Percentiles rank a stretch among this genome's conserved stretches.
phyloP scores from a whole-genome alignment of 768 basidiomycete species.

The Hygrophorus pudorinus region DNA sequence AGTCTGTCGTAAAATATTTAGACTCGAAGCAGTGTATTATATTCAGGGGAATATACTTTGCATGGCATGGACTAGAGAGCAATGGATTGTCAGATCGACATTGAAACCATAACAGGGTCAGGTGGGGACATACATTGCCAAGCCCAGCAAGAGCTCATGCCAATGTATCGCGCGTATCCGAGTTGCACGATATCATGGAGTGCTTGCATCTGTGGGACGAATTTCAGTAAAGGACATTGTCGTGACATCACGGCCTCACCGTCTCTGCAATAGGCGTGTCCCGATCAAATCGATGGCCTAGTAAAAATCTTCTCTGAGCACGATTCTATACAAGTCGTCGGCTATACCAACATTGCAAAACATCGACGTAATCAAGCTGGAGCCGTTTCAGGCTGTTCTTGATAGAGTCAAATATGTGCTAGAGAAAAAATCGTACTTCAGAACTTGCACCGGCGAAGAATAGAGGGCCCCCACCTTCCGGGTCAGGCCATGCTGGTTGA shows the following conservation, averaged over 20 bases:
- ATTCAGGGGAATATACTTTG: conserved; percentile 6
- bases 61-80: conserved; percentile 10
- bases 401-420: conserved; percentile 47
- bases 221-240: background rate
- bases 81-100: background rate
- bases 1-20: conserved; percentile 15
- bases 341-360: conserved; percentile 36
- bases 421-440: conserved; percentile 12
- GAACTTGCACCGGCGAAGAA: background rate
- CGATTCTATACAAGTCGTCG: background rate
- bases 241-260: conserved; percentile 6
- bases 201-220: conserved; percentile 29
- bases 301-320: background rate
- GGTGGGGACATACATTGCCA: conserved; percentile 9
- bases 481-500: conserved; percentile 30
- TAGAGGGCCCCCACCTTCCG: conserved; percentile 24
- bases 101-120: background rate
- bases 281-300: conserved; percentile 28
- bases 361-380: conserved; percentile 50
- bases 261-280: conserved; percentile 32
- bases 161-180: conserved; percentile 34
- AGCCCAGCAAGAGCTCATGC: too few relatives aligned
- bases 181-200: conserved; percentile 37
- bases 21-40: background rate
- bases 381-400: conserved; percentile 41